Percentiles rank a stretch among this genome's conserved stretches.
Conservation (phyloP, 345 rosid genomes). For the Salix udensis region DNA sequence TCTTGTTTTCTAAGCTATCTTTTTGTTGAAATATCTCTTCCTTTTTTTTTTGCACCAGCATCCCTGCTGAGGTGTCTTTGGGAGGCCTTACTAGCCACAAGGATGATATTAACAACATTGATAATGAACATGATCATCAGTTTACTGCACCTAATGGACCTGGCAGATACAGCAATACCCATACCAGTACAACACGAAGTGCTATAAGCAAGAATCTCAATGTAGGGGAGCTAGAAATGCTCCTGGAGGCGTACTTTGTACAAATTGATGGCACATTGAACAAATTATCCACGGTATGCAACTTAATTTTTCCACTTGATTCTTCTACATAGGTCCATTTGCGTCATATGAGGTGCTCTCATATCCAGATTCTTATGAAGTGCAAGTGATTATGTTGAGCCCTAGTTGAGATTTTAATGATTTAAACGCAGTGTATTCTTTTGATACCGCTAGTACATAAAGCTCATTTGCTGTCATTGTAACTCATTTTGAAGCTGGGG, state of each 20-base stretch:
- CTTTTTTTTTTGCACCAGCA: constrained; percentile 33
- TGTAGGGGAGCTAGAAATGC: constrained; percentile 96
- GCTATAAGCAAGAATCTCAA: constrained; percentile 64
- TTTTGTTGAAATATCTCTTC: constrained; percentile 1
- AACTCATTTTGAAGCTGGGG: constrained; percentile 50
- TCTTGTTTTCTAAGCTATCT: neutral
- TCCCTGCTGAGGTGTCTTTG: constrained; percentile 41
- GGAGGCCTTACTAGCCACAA: constrained; percentile 31
- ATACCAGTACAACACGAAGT: constrained; percentile 59
- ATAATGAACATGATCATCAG: constrained; percentile 43
- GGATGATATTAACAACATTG: constrained; percentile 39
- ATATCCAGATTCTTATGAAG: neutral
- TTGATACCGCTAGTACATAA: neutral
- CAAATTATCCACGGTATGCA: constrained; percentile 80
- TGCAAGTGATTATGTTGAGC: neutral
- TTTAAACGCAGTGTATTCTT: neutral
- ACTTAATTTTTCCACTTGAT: neutral
- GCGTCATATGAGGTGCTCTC: neutral
- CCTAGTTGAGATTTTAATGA: neutral
- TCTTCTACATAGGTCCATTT: neutral
- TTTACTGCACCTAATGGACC: constrained; percentile 40
- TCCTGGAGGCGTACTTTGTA: constrained; percentile 88
- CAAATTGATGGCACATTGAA: constrained; percentile 88
- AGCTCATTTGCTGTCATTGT: neutral
- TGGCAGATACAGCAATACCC: constrained; percentile 56